Evolutionary conservation across 2,329 filamentous ascomycete species (phyloP).

Genomic region (Arthrobotrys sinensis): DNA sequence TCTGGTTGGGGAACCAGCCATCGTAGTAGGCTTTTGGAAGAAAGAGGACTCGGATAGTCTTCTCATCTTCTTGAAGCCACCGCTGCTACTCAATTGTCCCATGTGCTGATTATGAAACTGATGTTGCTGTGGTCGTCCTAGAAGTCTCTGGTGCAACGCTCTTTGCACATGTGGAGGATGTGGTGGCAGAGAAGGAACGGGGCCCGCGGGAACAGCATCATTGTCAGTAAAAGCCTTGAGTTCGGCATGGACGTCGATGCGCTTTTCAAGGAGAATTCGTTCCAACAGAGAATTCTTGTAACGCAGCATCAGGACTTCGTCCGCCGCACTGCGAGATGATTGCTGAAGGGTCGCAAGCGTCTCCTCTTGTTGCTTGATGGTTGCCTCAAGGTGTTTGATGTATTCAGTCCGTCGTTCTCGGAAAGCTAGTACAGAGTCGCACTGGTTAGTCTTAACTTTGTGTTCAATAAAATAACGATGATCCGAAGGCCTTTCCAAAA

Average conservation of each 20-base stretch:
- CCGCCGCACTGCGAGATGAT: slow-evolving; percentile 92
- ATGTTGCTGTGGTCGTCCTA: slow-evolving; percentile 50
- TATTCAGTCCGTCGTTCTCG: slow-evolving; percentile 97
- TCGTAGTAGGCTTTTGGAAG: slow-evolving; percentile 53
- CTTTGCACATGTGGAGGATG: slow-evolving; percentile 65
- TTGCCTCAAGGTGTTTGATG: slow-evolving; percentile 98
- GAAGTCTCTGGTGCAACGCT: slow-evolving; percentile 50
- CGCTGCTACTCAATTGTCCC: slow-evolving; percentile 38
- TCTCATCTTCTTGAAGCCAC: slow-evolving; percentile 52
- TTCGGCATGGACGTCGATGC: slow-evolving; percentile 97
- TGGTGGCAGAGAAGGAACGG: slow-evolving; percentile 67
- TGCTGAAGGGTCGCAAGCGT: slow-evolving; percentile 92
- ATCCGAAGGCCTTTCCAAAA: slow-evolving; percentile 29
- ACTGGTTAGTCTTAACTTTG: slow-evolving; percentile 34
- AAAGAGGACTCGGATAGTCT: slow-evolving; percentile 59
- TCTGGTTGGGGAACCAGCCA: slow-evolving; percentile 46
- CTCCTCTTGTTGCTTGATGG: slow-evolving; percentile 96
- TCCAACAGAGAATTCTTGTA: slow-evolving; percentile 99
- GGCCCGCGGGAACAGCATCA: slow-evolving; percentile 72
- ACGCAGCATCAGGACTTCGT: slow-evolving; percentile 97
- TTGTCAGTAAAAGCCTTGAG: slow-evolving; percentile 92
- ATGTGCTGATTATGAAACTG: slow-evolving; percentile 55
- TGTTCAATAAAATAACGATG: slow-evolving; percentile 32
- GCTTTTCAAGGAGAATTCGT: slow-evolving; percentile 95
- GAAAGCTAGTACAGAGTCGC: slow-evolving; percentile 73